These are phyloP conservation scores for Quercus tomentella DNA, from an alignment of 331 rosid genomes.

Conservation along the genomic window DNA sequence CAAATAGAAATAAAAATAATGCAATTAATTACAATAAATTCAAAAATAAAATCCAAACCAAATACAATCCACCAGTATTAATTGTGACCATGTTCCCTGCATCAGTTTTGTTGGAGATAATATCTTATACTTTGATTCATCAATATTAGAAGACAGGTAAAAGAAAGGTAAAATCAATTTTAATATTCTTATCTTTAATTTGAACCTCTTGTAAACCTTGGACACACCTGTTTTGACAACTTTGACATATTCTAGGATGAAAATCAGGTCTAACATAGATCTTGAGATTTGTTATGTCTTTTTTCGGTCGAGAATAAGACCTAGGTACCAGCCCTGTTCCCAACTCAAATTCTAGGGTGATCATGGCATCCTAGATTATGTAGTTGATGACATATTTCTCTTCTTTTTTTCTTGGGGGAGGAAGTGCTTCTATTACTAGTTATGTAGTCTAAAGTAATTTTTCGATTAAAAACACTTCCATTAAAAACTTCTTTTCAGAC, in stretches of 20 bases:
- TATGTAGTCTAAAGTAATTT: too few species aligned
- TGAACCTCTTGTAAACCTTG: not conserved
- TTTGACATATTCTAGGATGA: not conserved
- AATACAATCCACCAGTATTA: too few species aligned
- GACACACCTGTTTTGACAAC: not conserved
- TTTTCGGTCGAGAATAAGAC: not conserved
- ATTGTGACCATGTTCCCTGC: too few species aligned
- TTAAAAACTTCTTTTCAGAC: not conserved
- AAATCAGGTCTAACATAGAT: not conserved
- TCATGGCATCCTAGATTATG: too few species aligned
- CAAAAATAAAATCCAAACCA: too few species aligned
- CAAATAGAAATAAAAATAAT: too few species aligned
- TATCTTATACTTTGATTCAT: not conserved
- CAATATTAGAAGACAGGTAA: not conserved
- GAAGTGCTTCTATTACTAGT: too few species aligned
- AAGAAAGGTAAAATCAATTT: not conserved
- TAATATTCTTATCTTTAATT: not conserved
- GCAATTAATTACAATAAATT: too few species aligned
- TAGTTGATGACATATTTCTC: too few species aligned
- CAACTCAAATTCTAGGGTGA: not conserved
- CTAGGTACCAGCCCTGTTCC: not conserved
- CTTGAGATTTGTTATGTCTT: not conserved
- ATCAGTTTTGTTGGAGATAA: not conserved
- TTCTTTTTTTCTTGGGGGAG: too few species aligned
- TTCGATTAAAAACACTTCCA: not conserved